Percentiles rank a stretch among this genome's conserved stretches.
These are phyloP conservation scores for Xylaria sp. DNA, from an alignment of 2,329 filamentous ascomycete genomes.

Conservation along the genomic window DNA sequence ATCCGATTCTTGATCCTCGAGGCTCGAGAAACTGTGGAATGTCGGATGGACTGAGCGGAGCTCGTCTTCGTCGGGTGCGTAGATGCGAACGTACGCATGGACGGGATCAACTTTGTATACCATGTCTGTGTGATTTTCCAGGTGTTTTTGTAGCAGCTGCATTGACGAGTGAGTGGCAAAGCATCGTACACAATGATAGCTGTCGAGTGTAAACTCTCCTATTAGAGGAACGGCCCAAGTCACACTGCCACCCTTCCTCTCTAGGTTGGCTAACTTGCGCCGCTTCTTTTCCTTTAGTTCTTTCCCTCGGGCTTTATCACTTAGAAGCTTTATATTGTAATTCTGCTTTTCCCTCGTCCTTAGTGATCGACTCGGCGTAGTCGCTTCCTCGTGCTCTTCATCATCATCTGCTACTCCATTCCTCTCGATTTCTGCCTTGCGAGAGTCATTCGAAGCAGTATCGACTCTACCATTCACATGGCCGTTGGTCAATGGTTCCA, in stretches of 20 bases:
- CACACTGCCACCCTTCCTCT: constrained; percentile 52
- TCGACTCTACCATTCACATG: constrained; percentile 49
- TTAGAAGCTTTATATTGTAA: constrained; percentile 70
- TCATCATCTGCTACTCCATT: constrained; percentile 47
- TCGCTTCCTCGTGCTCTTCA: constrained; percentile 60
- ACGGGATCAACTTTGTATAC: constrained; percentile 54
- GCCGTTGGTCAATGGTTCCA: constrained; percentile 50
- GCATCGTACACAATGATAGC: constrained; percentile 64
- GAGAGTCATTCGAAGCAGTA: constrained; percentile 40
- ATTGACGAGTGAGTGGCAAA: constrained; percentile 60
- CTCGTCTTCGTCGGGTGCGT: constrained; percentile 44
- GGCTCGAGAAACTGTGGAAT: constrained; percentile 38
- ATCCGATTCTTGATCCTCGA: constrained; percentile 47
- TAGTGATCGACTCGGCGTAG: constrained; percentile 64
- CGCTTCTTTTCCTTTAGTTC: constrained; percentile 59
- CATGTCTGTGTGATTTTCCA: constrained; percentile 61
- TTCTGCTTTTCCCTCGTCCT: constrained; percentile 62
- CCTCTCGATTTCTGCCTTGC: constrained; percentile 42
- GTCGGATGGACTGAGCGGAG: constrained; percentile 41
- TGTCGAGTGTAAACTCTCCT: constrained; percentile 59
- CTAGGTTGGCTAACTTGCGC: constrained; percentile 47
- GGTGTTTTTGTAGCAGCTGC: constrained; percentile 60
- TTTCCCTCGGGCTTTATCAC: constrained; percentile 66
- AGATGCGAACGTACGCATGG: constrained; percentile 46
- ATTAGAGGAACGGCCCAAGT: constrained; percentile 59